A percentile compares a stretch with the other conserved stretches of the same genome.
Evolutionary conservation across 768 basidiomycete genomes (phyloP).

Genomic region (Mycena epipterygia): DNA sequence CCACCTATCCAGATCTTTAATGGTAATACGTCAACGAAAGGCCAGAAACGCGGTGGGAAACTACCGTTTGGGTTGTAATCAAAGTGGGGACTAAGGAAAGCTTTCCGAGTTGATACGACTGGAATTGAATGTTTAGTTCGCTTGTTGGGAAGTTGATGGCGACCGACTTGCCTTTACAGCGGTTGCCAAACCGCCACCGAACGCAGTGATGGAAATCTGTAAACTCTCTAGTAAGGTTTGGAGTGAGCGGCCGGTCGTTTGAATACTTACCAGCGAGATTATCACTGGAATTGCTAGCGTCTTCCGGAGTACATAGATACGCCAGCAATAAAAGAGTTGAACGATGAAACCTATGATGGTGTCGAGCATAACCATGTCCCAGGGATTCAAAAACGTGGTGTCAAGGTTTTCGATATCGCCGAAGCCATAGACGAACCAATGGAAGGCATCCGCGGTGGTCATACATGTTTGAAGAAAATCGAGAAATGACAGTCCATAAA

Average conservation of each 20-base stretch:
- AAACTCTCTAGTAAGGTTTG: background rate
- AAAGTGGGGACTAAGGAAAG: background rate
- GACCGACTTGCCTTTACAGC: background rate
- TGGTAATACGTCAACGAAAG: background rate
- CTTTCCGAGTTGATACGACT: background rate
- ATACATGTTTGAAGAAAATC: constrained; percentile 32
- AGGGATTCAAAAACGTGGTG: constrained; percentile 27
- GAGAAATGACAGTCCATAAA: constrained; percentile 18
- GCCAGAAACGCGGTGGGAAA: background rate
- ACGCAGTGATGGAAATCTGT: background rate
- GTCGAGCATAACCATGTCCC: constrained; percentile 33
- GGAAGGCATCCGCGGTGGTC: constrained; percentile 36
- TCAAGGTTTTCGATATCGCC: constrained; percentile 26
- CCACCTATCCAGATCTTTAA: background rate
- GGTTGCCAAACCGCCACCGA: background rate
- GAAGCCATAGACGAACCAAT: too few relatives aligned
- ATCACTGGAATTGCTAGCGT: background rate
- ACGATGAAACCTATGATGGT: constrained; percentile 32
- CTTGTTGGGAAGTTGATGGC: background rate
- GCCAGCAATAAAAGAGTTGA: constrained; percentile 35
- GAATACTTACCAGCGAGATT: background rate
- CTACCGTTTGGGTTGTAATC: background rate
- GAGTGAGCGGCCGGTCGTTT: too few relatives aligned
- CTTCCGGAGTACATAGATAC: constrained; percentile 19
- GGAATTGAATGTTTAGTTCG: background rate